These are phyloP conservation scores for Clarireedia hainanense DNA, from an alignment of 2,329 filamentous ascomycete genomes.

Conservation along the genomic window DNA sequence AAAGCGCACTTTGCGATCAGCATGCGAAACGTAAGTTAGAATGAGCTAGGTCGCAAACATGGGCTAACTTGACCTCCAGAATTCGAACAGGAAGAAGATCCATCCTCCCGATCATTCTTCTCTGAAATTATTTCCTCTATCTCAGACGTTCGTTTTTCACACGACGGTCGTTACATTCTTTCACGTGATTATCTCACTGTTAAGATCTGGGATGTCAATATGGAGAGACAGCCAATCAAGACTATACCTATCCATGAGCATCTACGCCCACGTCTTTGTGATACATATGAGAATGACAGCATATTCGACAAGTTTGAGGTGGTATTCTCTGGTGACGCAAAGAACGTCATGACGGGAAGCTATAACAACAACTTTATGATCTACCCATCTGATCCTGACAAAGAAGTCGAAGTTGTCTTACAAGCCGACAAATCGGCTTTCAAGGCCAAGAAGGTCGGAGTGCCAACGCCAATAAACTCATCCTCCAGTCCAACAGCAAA, in stretches of 20 bases:
- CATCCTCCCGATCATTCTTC: conserved; percentile 94
- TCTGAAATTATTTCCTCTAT: conserved; percentile 99
- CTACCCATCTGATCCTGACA: conserved; percentile 90
- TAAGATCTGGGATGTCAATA: conserved; percentile 99
- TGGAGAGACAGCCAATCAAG: conserved; percentile 96
- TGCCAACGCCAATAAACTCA: conserved; percentile 91
- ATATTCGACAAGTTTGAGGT: conserved; percentile 99
- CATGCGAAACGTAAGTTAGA: conserved; percentile 74
- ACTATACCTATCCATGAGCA: conserved; percentile 99
- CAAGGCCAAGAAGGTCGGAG: conserved; percentile 99
- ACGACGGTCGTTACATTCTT: conserved; percentile 93
- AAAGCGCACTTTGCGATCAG: conserved; percentile 91
- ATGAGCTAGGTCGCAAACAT: neutral
- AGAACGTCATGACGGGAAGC: conserved; percentile 99
- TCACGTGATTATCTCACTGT: conserved; percentile 97
- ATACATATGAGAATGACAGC: conserved; percentile 98
- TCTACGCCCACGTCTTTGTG: conserved; percentile 84
- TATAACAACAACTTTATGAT: conserved; percentile 99
- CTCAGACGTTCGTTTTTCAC: conserved; percentile 94
- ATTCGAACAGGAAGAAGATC: conserved; percentile 98
- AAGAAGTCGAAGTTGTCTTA: conserved; percentile 93
- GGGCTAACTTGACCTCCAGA: conserved; percentile 45
- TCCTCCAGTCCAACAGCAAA: conserved; percentile 65
- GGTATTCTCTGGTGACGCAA: conserved; percentile 94
- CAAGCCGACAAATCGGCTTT: conserved; percentile 98